A percentile compares a stretch with the other conserved stretches of the same genome.
These are phyloP conservation scores for Nakazawaea pomicola DNA, from an alignment of 805 yeast genomes.

Conservation along the genomic window DNA sequence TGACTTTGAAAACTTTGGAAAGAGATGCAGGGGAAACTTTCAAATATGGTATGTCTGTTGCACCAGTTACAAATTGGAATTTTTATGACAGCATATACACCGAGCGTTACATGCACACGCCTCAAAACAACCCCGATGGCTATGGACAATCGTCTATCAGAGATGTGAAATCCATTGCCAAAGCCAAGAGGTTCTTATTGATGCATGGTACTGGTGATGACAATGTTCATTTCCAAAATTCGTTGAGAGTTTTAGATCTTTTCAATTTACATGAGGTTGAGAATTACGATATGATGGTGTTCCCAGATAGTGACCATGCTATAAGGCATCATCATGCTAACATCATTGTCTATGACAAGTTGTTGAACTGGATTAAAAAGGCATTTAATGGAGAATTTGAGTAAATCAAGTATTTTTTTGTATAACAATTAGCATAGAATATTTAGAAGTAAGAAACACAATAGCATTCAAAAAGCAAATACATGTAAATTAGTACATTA, in stretches of 20 bases:
- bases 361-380: constrained; percentile 56
- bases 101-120: constrained; percentile 89
- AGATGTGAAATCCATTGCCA: constrained; percentile 50
- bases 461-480: too few species aligned
- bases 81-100: constrained; percentile 91
- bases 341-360: constrained; percentile 61
- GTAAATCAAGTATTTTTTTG: neutral
- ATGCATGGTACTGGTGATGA: constrained; percentile 99
- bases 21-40: constrained; percentile 70
- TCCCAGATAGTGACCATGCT: constrained; percentile 78
- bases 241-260: constrained; percentile 70
- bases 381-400: constrained; percentile 53
- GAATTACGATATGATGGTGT: constrained; percentile 74
- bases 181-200: constrained; percentile 63
- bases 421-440: too few species aligned
- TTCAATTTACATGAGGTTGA: constrained; percentile 71
- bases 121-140: constrained; percentile 60
- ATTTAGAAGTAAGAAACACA: too few species aligned
- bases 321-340: constrained; percentile 71
- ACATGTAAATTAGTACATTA: too few species aligned
- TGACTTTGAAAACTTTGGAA: constrained; percentile 87
- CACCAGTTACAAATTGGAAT: constrained; percentile 95
- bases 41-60: constrained; percentile 90
- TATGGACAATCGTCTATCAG: constrained; percentile 55
- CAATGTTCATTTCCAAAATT: constrained; percentile 92